Percentiles rank a stretch among this genome's conserved stretches.
Conservation (phyloP, 208 protist genomes). For the Trichomonas tenax region DNA sequence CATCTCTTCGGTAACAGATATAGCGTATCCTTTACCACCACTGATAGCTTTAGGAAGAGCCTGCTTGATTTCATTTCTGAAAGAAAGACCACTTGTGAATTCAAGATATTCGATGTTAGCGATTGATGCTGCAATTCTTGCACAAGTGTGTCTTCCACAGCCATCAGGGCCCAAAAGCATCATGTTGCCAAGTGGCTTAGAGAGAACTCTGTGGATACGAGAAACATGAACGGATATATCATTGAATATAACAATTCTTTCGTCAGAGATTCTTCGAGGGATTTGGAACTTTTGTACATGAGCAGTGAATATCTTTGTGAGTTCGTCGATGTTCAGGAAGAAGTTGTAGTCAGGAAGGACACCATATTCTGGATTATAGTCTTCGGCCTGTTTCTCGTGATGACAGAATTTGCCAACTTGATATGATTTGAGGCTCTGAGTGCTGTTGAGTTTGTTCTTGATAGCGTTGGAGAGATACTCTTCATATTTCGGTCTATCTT, state of each 20-base stretch:
- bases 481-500: constrained; percentile 77
- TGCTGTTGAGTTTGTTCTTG: not conserved
- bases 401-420: not conserved
- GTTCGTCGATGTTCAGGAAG: not conserved
- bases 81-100: constrained; percentile 52
- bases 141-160: constrained; percentile 76
- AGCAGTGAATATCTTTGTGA: not conserved
- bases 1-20: constrained; percentile 77
- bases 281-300: not conserved
- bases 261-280: not conserved
- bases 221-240: not conserved
- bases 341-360: not conserved
- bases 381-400: not conserved
- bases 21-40: constrained; percentile 71
- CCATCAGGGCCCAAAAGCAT: constrained; percentile 38
- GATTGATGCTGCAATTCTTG: constrained; percentile 72
- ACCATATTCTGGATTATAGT: not conserved
- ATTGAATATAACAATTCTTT: not conserved
- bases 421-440: not conserved
- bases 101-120: constrained; percentile 35
- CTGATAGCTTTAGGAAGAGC: constrained; percentile 52
- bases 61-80: constrained; percentile 38
- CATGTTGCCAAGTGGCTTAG: not conserved
- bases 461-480: not conserved
- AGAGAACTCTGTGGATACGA: not conserved